phyloP scores from a whole-genome alignment of 768 basidiomycete species.

The Imleria badia region DNA sequence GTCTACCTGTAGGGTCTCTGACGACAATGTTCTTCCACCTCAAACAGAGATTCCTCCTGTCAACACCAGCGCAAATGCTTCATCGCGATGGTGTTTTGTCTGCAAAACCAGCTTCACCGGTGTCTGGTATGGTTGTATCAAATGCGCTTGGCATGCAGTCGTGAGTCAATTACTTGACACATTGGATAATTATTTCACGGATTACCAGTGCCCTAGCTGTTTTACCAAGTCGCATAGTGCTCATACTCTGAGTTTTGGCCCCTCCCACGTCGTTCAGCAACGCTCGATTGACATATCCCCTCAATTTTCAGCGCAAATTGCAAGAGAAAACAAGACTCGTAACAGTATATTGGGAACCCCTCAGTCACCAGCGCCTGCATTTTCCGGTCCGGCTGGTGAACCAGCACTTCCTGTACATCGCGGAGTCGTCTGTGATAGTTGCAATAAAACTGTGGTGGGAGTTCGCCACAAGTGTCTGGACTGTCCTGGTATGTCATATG shows the following conservation, averaged over 20 bases:
- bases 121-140: constrained; percentile 32
- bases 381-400: neutral
- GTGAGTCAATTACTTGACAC: constrained; percentile 18
- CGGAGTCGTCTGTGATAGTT: constrained; percentile 66
- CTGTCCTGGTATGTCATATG: constrained; percentile 53
- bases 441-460: constrained; percentile 56
- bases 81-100: constrained; percentile 31
- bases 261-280: constrained; percentile 28
- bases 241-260: constrained; percentile 34
- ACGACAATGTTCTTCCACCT: neutral
- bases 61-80: neutral
- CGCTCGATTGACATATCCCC: neutral
- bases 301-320: neutral
- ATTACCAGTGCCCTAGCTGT: constrained; percentile 25
- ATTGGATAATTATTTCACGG: constrained; percentile 6
- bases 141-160: constrained; percentile 32
- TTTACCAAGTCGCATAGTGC: constrained; percentile 28
- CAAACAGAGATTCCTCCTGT: neutral
- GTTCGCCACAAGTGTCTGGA: constrained; percentile 79
- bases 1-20: neutral
- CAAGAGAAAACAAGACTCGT: neutral
- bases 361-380: neutral
- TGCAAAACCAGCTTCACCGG: constrained; percentile 27
- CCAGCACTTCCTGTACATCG: constrained; percentile 42
- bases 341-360: neutral